Evolutionary conservation across 441 rosid genomes (phyloP), one percentile per base, ranked within the genome.

Genomic region (Erodium moschatum): DNA sequence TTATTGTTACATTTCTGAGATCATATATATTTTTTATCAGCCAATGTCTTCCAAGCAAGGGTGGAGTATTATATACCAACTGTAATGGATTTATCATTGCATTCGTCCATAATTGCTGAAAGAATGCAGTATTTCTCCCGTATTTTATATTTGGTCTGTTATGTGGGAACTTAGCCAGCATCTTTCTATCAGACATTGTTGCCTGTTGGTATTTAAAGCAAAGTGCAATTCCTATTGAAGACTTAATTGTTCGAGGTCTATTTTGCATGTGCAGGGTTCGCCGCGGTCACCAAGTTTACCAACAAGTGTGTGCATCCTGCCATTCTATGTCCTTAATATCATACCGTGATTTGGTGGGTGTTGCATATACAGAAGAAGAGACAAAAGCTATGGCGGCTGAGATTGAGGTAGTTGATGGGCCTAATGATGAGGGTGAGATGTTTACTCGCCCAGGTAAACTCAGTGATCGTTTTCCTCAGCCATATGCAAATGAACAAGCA

Each of bases 341-440:
- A 73, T 90, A 85, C 77, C 89, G 99, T 81, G 99, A 95, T 81
- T 79, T 95, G 85, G 96, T 92, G 65, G 98, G 99, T 68, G 97
- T 95, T 13, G 98, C 99, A 62, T 95, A 92, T 76, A 95, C 97
- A 6, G 99, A 95, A 81, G 99, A 92, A 65, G 99, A 95, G 82
- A 83, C 84, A 27, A 95, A 95, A 80, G 99, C 96, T 65, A 95
- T 95, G 98, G 98, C 99, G 56, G 98, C 99, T 72, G 98, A 95
- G 82, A 89, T 95, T 73, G 99, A 95, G 84, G 99, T 92, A n/a
- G 94, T 77, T 65, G 99, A 92, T 80, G 99, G 99, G 61, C 99
- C 99, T 70, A 95, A 92, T 74, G 99, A 92, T 82, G 99, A 92
- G 88, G 98, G 99, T 67, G 98, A 92, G 85, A 92, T 86, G 99